Conservation (phyloP, 2,329 filamentous ascomycete species). For the Ilyonectria robusta region DNA sequence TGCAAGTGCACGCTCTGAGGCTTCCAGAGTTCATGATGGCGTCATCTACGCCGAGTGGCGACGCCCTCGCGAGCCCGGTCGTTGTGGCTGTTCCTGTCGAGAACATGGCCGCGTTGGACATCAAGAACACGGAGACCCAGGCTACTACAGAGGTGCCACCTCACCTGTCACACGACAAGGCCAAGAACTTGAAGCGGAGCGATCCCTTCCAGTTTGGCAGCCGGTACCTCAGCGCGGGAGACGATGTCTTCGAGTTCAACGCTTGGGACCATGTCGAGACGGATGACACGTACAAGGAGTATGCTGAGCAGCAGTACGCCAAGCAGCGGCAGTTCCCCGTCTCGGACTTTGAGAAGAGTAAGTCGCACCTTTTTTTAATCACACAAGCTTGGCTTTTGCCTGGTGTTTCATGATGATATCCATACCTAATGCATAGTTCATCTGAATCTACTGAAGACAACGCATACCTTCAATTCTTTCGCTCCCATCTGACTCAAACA, state of each 20-base stretch:
- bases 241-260: slow-evolving; percentile 97
- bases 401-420: slow-evolving; percentile 70
- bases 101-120: slow-evolving; percentile 45
- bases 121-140: slow-evolving; percentile 43
- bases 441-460: slow-evolving; percentile 78
- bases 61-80: slow-evolving; percentile 36
- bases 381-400: slow-evolving; percentile 12
- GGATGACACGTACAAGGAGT: slow-evolving; percentile 88
- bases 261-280: slow-evolving; percentile 99
- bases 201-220: slow-evolving; percentile 98
- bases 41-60: slow-evolving; percentile 43
- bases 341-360: slow-evolving; percentile 91
- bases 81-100: slow-evolving; percentile 39
- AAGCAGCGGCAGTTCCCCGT: slow-evolving; percentile 90
- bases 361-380: slow-evolving; percentile 50
- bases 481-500: slow-evolving; percentile 76
- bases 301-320: slow-evolving; percentile 86
- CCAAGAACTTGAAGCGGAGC: slow-evolving; percentile 84
- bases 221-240: slow-evolving; percentile 84
- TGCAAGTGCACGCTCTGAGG: slow-evolving; percentile 46
- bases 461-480: slow-evolving; percentile 74
- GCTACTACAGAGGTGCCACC: slow-evolving; percentile 59
- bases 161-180: slow-evolving; percentile 79
- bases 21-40: slow-evolving; percentile 39
- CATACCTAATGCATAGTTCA: slow-evolving; percentile 76